Conservation (phyloP, 2,329 filamentous ascomycete genomes). For the Aspergillus sp. region DNA sequence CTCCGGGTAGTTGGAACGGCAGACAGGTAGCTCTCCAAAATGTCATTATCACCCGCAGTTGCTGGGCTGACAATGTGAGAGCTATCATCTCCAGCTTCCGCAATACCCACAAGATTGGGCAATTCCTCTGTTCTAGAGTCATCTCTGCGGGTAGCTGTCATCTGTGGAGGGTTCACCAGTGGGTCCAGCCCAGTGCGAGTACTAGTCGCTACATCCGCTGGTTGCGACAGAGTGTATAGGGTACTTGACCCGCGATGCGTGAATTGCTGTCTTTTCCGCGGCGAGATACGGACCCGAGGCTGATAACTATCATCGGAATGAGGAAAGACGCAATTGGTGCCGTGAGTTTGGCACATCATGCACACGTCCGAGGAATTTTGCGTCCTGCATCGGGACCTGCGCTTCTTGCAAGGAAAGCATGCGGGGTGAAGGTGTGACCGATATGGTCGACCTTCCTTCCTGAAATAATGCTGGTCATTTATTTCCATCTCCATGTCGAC, state of each 20-base stretch:
- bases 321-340: slow-evolving; percentile 43
- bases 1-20: slow-evolving; percentile 14
- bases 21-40: slow-evolving; percentile 46
- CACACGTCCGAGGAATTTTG: slow-evolving; percentile 38
- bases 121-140: slow-evolving; percentile 1
- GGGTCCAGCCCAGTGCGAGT: background rate
- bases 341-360: slow-evolving; percentile 45
- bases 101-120: slow-evolving; percentile 10
- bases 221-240: too few species aligned
- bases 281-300: background rate
- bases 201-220: too few species aligned
- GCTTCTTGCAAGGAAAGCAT: slow-evolving; percentile 45
- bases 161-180: background rate
- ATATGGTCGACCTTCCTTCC: slow-evolving; percentile 35
- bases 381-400: slow-evolving; percentile 48
- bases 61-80: slow-evolving; percentile 48
- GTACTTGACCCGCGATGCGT: too few species aligned
- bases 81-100: slow-evolving; percentile 27
- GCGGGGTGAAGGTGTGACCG: slow-evolving; percentile 48
- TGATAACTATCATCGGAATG: slow-evolving; percentile 7
- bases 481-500: too few species aligned
- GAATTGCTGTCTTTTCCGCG: background rate
- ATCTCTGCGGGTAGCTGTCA: background rate
- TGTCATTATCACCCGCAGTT: slow-evolving; percentile 45
- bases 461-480: too few species aligned